Evolutionary conservation across 768 basidiomycete genomes (phyloP).

Genomic region (Lentinula guzmanii): DNA sequence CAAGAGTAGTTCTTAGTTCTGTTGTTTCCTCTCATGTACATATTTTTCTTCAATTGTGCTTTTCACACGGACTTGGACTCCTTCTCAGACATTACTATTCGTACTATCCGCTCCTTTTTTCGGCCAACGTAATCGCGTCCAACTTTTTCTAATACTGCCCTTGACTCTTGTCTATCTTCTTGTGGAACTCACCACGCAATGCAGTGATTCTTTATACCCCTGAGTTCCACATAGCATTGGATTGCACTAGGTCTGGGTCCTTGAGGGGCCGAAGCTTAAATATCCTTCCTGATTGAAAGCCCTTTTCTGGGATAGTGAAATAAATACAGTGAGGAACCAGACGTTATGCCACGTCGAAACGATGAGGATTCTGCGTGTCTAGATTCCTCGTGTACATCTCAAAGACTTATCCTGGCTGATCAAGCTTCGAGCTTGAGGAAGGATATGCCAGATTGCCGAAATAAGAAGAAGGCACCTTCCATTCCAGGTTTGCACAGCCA

Average conservation of each 20-base stretch:
- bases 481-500: neutral
- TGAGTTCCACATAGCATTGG: neutral
- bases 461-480: neutral
- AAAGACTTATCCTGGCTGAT: neutral
- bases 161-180: neutral
- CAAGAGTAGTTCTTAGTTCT: slow-evolving; percentile 14
- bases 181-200: neutral
- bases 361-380: neutral
- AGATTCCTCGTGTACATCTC: neutral
- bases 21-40: neutral
- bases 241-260: neutral
- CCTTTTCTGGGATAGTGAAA: neutral
- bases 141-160: neutral
- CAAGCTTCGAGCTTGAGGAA: neutral
- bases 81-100: neutral
- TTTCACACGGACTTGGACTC: neutral
- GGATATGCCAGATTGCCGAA: neutral
- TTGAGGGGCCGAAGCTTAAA: neutral
- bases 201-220: neutral
- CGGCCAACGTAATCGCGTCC: neutral
- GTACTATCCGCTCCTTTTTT: neutral
- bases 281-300: neutral
- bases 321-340: neutral
- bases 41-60: neutral
- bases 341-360: neutral